Evolutionary conservation across 192 early-diverging fungal species (phyloP), one percentile per base, ranked within the genome.

Genomic region (Entophlyctis luteolus): DNA sequence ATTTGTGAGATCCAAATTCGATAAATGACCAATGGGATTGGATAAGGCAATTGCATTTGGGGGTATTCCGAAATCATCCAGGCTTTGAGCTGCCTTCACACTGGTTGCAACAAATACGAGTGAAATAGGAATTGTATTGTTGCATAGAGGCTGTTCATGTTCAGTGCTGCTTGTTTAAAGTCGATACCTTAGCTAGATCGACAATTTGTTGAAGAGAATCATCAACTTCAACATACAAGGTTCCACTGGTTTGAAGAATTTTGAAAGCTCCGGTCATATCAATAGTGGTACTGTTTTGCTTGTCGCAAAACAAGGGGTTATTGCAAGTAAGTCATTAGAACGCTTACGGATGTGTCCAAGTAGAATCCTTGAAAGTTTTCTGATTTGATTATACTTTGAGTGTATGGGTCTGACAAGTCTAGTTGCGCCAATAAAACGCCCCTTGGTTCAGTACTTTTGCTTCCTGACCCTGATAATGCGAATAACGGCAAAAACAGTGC

Each of bases 351-450:
- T 6, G 22, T 31, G 4, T 22, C 3, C 31, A 63, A 12, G 32
- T 63, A 63, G 32, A 63, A 63, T 49, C 60, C 60, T 48, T 63
- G 60, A 34, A 63, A 25, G 18, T 20, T 6, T 27, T n/a, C 47
- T 4, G 47, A 6, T 33, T 42, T 23, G 27, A 63, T 32, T 6
- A 33, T 25, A 37, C 34, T 6, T 6, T 42, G 8, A 14, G 45
- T 39, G 29, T 18, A 8, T 23, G 36, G 46, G 29, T 45, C 42
- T 5, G 49, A 23, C 18, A 63, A 6, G 29, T 49, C 46, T 3
- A 63, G 46, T 27, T 47, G 22, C 23, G 47, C 39, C 16, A 48
- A 16, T 4, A 29, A 46, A 12, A n/a, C 39, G n/a, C 8, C 8
- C 39, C n/a, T n/a, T n/a, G n/a, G n/a, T n/a, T n/a, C n/a, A 10